phyloP scores from a whole-genome alignment of 2,329 filamentous ascomycete species.

The Scedosporium apiospermum region DNA sequence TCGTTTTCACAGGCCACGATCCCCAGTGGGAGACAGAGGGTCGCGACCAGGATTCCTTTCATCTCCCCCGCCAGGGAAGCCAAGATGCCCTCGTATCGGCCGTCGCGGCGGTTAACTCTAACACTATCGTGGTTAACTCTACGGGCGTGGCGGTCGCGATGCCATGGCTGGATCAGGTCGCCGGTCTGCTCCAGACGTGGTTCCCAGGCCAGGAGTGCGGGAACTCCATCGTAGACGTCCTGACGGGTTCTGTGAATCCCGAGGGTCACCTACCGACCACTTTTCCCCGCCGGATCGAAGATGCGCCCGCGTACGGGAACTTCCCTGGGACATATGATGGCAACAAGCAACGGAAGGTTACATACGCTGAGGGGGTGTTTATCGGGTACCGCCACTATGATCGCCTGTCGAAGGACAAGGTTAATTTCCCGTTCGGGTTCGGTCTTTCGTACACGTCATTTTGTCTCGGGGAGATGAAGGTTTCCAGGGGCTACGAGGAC shows the following conservation, averaged over 20 bases:
- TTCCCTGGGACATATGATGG: conserved; percentile 36
- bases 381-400: conserved; percentile 62
- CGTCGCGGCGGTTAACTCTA: conserved; percentile 47
- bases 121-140: conserved; percentile 53
- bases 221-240: conserved; percentile 57
- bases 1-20: conserved; percentile 47
- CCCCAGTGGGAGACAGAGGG: conserved; percentile 38
- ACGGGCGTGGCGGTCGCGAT: conserved; percentile 54
- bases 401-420: conserved; percentile 41
- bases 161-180: conserved; percentile 45
- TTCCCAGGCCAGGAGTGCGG: conserved; percentile 62
- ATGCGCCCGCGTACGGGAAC: conserved; percentile 58
- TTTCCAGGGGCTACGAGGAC: conserved; percentile 25
- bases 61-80: conserved; percentile 48
- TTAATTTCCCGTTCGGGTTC: conserved; percentile 58
- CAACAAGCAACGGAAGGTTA: conserved; percentile 39
- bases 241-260: conserved; percentile 56
- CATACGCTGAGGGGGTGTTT: conserved; percentile 62
- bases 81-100: conserved; percentile 51
- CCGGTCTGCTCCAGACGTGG: conserved; percentile 57
- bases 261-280: conserved; percentile 54
- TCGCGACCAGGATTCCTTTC: conserved; percentile 63
- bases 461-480: conserved; percentile 35
- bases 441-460: conserved; percentile 58
- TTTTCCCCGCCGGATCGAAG: conserved; percentile 50